Conservation (phyloP, 805 yeast species). For the baker's yeast (Saccharomyces cerevisiae) region DNA sequence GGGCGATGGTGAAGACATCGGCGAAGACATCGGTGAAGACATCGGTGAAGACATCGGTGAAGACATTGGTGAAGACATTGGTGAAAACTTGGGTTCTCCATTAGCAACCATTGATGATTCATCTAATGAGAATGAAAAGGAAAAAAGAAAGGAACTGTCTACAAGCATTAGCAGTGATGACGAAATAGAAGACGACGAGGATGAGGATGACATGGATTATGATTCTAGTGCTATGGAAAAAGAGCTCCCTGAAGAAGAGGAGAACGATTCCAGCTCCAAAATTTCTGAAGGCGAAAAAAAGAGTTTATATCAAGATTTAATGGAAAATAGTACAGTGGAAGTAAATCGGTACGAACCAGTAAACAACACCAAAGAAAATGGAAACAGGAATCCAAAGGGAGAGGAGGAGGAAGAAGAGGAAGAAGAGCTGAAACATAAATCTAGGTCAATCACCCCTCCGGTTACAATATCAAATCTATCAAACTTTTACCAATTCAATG, state of each 20-base stretch:
- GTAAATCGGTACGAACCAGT: slow-evolving; percentile 2
- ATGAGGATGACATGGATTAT: slow-evolving; percentile 24
- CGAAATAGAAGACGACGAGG: slow-evolving; percentile 29
- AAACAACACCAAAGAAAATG: slow-evolving; percentile 9
- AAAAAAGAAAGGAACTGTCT: neutral
- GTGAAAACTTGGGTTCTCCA: slow-evolving; percentile 23
- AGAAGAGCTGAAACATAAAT: slow-evolving; percentile 27
- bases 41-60: slow-evolving; percentile 21
- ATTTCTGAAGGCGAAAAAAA: slow-evolving; percentile 26
- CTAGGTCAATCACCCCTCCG: slow-evolving; percentile 8
- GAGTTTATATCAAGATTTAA: slow-evolving; percentile 5
- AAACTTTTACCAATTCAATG: slow-evolving; percentile 53
- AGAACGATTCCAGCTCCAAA: slow-evolving; percentile 1
- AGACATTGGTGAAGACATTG: slow-evolving; percentile 25
- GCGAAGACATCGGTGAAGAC: slow-evolving; percentile 22
- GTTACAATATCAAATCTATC: slow-evolving; percentile 41
- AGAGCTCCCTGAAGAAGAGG: slow-evolving; percentile 8
- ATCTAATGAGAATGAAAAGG: neutral
- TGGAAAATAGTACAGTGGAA: slow-evolving; percentile 3
- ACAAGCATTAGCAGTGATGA: slow-evolving; percentile 14
- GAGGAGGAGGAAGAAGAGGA: slow-evolving; percentile 27
- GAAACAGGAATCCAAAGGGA: slow-evolving; percentile 24
- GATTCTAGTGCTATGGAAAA: slow-evolving; percentile 15
- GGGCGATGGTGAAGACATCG: slow-evolving; percentile 19
- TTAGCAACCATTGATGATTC: neutral